phyloP scores from a whole-genome alignment of 31 red algal genomes.

The Asparagopsis taxiformis region DNA sequence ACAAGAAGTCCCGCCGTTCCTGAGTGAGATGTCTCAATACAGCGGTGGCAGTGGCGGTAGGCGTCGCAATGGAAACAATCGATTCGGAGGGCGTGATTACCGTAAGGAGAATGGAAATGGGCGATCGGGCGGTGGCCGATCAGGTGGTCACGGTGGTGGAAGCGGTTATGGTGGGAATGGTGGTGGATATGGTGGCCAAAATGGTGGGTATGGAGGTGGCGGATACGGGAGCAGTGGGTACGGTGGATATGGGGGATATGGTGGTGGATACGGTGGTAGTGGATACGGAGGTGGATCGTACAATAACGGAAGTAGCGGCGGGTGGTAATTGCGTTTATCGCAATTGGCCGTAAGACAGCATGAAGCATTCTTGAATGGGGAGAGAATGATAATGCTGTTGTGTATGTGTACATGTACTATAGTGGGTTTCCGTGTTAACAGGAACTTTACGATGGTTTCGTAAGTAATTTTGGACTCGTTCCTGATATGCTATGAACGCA shows the following conservation, averaged over 20 bases:
- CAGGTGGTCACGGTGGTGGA: slow-evolving; percentile 44
- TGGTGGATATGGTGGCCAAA: slow-evolving; percentile 26
- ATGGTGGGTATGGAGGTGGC: slow-evolving; percentile 33
- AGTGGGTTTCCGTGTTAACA: slow-evolving; percentile 4
- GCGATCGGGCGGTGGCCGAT: slow-evolving; percentile 6
- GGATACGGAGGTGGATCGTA: slow-evolving; percentile 34
- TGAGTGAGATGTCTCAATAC: slow-evolving; percentile 78
- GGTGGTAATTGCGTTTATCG: slow-evolving; percentile 33
- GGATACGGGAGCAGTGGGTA: slow-evolving; percentile 29
- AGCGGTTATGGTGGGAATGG: slow-evolving; percentile 15
- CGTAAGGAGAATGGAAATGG: too few species aligned
- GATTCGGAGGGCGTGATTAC: slow-evolving; percentile 92
- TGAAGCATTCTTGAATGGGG: slow-evolving; percentile 3
- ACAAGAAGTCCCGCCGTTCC: slow-evolving; percentile 93
- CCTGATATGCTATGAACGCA: slow-evolving; percentile 5
- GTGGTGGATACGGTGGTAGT: slow-evolving; percentile 31
- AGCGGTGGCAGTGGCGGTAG: slow-evolving; percentile 44
- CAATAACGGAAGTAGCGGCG: slow-evolving; percentile 22
- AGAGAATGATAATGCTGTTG: not conserved
- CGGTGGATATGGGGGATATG: slow-evolving; percentile 25
- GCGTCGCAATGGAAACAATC: slow-evolving; percentile 59
- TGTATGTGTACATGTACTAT: slow-evolving; percentile 57
- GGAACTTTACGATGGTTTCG: not conserved
- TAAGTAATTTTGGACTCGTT: not conserved
- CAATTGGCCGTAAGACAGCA: slow-evolving; percentile 2